Conservation (phyloP, 768 basidiomycete species). For the Podaxis sp. region DNA sequence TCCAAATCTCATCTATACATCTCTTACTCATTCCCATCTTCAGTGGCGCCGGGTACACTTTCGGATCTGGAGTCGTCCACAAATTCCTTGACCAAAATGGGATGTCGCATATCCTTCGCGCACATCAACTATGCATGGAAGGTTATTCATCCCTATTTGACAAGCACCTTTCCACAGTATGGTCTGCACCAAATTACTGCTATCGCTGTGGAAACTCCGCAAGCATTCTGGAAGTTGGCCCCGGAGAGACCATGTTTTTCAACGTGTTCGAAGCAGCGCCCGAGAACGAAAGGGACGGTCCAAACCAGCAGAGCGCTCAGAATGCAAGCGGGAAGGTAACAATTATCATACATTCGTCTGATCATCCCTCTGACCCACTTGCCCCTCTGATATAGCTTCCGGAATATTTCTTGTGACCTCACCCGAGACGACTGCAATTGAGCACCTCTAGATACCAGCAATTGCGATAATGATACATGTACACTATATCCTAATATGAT, state of each 20-base stretch:
- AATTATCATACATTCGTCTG: constrained; percentile 9
- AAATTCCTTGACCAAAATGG: constrained; percentile 96
- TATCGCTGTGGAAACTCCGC: constrained; percentile 98
- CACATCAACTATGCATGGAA: constrained; percentile 99
- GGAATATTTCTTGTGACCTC: constrained; percentile 68
- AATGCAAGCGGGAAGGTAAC: constrained; percentile 71
- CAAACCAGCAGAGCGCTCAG: constrained; percentile 73
- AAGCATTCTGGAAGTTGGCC: constrained; percentile 93
- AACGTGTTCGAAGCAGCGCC: constrained; percentile 99
- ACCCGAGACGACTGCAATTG: background rate
- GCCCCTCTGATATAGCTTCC: constrained; percentile 53
- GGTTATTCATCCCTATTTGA: constrained; percentile 98
- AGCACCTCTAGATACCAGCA: constrained; percentile 7
- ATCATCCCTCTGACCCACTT: constrained; percentile 16
- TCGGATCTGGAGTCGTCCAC: constrained; percentile 95
- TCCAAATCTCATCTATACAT: constrained; percentile 17
- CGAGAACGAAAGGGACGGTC: constrained; percentile 94
- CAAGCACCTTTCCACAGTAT: constrained; percentile 93
- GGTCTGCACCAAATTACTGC: constrained; percentile 99
- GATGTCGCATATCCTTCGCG: constrained; percentile 96
- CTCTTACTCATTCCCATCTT: constrained; percentile 24
- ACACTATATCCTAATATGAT: constrained; percentile 7
- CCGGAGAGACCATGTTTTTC: constrained; percentile 85
- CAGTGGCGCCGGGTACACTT: constrained; percentile 98
- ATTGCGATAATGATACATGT: constrained; percentile 2